Evolutionary conservation across 2,329 filamentous ascomycete genomes (phyloP).

Genomic region (Dactylella cylindrospora): DNA sequence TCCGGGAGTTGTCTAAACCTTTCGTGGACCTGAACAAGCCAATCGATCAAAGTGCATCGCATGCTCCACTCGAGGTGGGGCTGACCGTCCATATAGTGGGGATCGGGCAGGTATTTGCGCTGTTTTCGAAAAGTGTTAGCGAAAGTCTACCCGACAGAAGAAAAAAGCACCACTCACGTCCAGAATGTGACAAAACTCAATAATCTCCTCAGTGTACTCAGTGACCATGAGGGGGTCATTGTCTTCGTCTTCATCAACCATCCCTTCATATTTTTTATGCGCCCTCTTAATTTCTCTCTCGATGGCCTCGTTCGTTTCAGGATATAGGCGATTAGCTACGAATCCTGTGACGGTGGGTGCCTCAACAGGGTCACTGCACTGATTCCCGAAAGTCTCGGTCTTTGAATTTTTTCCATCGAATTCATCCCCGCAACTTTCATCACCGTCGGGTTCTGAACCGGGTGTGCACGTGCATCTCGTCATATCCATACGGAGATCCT

Average conservation of each 20-base stretch:
- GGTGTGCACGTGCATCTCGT: too few relatives aligned
- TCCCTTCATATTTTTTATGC: background rate
- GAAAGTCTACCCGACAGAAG: background rate
- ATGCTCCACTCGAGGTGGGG: slow-evolving; percentile 99
- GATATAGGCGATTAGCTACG: background rate
- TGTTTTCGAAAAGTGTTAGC: slow-evolving; percentile 52
- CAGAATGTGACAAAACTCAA: slow-evolving; percentile 3
- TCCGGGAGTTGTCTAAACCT: slow-evolving; percentile 90
- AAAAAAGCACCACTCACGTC: slow-evolving; percentile 15
- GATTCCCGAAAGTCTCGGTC: background rate
- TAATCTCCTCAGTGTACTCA: slow-evolving; percentile 28
- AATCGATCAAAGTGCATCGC: slow-evolving; percentile 95
- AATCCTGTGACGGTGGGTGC: background rate
- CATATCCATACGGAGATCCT: too few relatives aligned
- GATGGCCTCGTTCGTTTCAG: slow-evolving; percentile 9
- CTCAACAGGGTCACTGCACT: background rate
- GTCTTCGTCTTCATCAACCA: slow-evolving; percentile 45
- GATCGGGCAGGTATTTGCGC: slow-evolving; percentile 79
- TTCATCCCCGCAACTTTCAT: too few relatives aligned
- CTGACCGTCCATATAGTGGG: slow-evolving; percentile 95
- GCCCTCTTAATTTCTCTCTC: slow-evolving; percentile 4
- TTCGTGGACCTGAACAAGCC: slow-evolving; percentile 93
- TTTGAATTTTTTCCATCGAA: too few relatives aligned
- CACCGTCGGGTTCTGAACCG: too few relatives aligned
- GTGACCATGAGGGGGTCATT: slow-evolving; percentile 15